Evolutionary conservation across 2,329 filamentous ascomycete species (phyloP).

Genomic region (Hypoxylon sp.): DNA sequence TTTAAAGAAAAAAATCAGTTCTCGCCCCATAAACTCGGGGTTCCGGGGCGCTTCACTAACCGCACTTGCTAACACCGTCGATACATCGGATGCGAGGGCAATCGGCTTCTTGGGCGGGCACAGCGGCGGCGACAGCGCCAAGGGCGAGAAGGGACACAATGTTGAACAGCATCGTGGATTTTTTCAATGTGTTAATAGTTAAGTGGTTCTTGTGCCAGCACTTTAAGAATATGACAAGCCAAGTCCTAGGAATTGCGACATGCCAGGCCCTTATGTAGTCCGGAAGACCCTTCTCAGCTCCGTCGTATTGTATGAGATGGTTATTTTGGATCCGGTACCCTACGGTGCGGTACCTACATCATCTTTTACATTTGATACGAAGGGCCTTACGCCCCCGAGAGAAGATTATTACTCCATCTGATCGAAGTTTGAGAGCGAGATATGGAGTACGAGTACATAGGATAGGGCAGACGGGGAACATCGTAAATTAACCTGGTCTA

Average conservation of each 20-base stretch:
- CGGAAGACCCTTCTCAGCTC: slow-evolving; percentile 13
- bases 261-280: slow-evolving; percentile 20
- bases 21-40: background rate
- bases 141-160: slow-evolving; percentile 28
- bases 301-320: slow-evolving; percentile 11
- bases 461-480: slow-evolving; percentile 12
- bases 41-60: slow-evolving; percentile 15
- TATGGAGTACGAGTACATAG: slow-evolving; percentile 9
- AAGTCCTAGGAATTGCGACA: background rate
- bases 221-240: slow-evolving; percentile 4
- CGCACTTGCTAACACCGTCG: slow-evolving; percentile 37
- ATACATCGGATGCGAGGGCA: slow-evolving; percentile 37
- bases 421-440: slow-evolving; percentile 9
- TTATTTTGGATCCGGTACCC: slow-evolving; percentile 1
- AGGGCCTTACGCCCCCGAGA: slow-evolving; percentile 14
- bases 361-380: slow-evolving; percentile 24
- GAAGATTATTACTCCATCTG: slow-evolving; percentile 30
- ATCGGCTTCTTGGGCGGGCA: slow-evolving; percentile 17
- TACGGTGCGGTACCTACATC: slow-evolving; percentile 21
- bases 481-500: slow-evolving; percentile 23
- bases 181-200: background rate
- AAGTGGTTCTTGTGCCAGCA: background rate
- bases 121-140: slow-evolving; percentile 15
- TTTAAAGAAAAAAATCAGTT: slow-evolving; percentile 16
- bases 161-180: slow-evolving; percentile 34